Conservation (phyloP, 1,139 yeast genomes). For the Hemisphaericaspora lyxosophila region DNA sequence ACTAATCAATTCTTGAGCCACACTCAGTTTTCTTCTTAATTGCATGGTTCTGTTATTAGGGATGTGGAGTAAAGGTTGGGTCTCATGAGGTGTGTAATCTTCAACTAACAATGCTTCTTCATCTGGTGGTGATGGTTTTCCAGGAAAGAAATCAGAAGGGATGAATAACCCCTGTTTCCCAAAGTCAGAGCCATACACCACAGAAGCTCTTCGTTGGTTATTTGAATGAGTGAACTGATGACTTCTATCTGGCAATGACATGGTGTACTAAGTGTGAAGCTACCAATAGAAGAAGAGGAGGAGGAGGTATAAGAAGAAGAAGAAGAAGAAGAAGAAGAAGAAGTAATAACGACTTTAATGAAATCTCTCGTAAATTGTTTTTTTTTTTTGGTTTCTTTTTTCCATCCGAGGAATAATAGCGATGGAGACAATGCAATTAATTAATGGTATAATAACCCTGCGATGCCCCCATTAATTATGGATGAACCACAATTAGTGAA, state of each 20-base stretch:
- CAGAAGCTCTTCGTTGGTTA: slow-evolving; percentile 50
- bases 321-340: background rate
- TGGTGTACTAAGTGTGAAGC: background rate
- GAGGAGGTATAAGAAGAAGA: background rate
- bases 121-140: slow-evolving; percentile 3
- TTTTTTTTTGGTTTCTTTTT: too few species aligned
- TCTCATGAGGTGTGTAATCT: slow-evolving; percentile 16
- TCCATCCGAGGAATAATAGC: too few species aligned
- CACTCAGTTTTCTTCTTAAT: slow-evolving; percentile 21
- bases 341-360: background rate
- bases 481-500: too few species aligned
- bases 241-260: slow-evolving; percentile 16
- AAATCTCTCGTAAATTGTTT: background rate
- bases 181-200: slow-evolving; percentile 48
- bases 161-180: slow-evolving; percentile 54
- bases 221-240: slow-evolving; percentile 51
- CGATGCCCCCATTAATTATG: too few species aligned
- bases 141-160: slow-evolving; percentile 47
- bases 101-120: slow-evolving; percentile 15
- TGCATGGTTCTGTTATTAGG: slow-evolving; percentile 7
- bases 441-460: too few species aligned
- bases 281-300: background rate
- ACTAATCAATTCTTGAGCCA: slow-evolving; percentile 28
- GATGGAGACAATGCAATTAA: too few species aligned
- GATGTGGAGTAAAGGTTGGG: slow-evolving; percentile 15